Conservation (phyloP, 352 stramenopile species). For the Phytophthora sansomeana region DNA sequence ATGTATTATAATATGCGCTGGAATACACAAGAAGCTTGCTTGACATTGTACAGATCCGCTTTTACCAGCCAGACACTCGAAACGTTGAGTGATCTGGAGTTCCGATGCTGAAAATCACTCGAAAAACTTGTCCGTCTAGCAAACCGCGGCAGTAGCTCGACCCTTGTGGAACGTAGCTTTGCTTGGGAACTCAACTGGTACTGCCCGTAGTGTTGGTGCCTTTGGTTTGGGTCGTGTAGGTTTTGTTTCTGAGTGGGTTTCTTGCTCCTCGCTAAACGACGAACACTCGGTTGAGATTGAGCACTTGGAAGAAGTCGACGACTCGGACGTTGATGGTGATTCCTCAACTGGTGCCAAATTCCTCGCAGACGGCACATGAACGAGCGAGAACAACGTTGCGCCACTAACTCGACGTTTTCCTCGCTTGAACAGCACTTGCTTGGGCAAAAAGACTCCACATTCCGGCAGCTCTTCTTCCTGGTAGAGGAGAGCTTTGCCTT, state of each 20-base stretch:
- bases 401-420: conserved; percentile 41
- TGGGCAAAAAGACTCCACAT: conserved; percentile 42
- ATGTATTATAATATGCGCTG: conserved; percentile 21
- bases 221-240: conserved; percentile 14
- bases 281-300: conserved; percentile 21
- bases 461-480: conserved; percentile 23
- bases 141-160: conserved; percentile 23
- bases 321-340: conserved; percentile 26
- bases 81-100: conserved; percentile 13
- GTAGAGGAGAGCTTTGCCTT: conserved; percentile 12
- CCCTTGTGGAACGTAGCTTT: conserved; percentile 44
- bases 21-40: conserved; percentile 5
- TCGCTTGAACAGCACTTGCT: conserved; percentile 44
- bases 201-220: conserved; percentile 28
- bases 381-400: conserved; percentile 37
- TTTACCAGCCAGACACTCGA: conserved; percentile 13
- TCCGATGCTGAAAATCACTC: conserved; percentile 22
- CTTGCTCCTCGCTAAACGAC: conserved; percentile 23
- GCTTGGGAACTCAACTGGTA: conserved; percentile 38
- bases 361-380: conserved; percentile 32
- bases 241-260: conserved; percentile 5
- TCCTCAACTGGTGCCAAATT: conserved; percentile 21
- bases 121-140: conserved; percentile 8
- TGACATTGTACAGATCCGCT: conserved; percentile 22
- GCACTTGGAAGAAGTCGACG: conserved; percentile 3